Evolutionary conservation across 257 asterid species (phyloP).

Genomic region (Primulina huaijiensis): DNA sequence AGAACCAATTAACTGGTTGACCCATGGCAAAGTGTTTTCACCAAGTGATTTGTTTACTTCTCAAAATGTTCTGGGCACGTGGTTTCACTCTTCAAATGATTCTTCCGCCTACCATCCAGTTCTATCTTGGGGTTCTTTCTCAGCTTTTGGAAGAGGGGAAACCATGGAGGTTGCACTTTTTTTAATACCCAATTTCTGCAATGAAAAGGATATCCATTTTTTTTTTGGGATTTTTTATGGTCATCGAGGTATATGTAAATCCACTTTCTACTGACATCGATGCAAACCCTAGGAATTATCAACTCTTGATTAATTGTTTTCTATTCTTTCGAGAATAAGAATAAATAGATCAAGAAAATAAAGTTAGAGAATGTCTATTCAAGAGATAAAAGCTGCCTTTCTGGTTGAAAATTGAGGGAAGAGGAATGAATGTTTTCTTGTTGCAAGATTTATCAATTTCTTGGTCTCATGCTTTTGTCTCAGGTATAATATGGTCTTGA

Average conservation of each 20-base stretch:
- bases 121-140: constrained; percentile 83
- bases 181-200: constrained; percentile 55
- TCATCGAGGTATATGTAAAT: constrained; percentile 77
- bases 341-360: not conserved
- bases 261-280: constrained; percentile 14
- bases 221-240: constrained; percentile 89
- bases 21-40: constrained; percentile 51
- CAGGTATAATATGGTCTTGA: not conserved
- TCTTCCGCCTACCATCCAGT: constrained; percentile 53
- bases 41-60: constrained; percentile 36
- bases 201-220: constrained; percentile 54
- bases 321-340: constrained; percentile 7
- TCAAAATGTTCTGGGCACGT: constrained; percentile 29
- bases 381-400: not conserved
- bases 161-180: constrained; percentile 89
- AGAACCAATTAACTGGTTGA: constrained; percentile 74
- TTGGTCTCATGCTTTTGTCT: not conserved
- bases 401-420: constrained; percentile 6
- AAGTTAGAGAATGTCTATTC: constrained; percentile 6
- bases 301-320: not conserved
- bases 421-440: constrained; percentile 1
- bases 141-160: constrained; percentile 95
- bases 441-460: constrained; percentile 8
- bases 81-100: constrained; percentile 46
- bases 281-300: constrained; percentile 10